These are phyloP conservation scores for Anthracocystis panici-leucophaei DNA, from an alignment of 1,284 basidiomycete genomes.

Conservation along the genomic window DNA sequence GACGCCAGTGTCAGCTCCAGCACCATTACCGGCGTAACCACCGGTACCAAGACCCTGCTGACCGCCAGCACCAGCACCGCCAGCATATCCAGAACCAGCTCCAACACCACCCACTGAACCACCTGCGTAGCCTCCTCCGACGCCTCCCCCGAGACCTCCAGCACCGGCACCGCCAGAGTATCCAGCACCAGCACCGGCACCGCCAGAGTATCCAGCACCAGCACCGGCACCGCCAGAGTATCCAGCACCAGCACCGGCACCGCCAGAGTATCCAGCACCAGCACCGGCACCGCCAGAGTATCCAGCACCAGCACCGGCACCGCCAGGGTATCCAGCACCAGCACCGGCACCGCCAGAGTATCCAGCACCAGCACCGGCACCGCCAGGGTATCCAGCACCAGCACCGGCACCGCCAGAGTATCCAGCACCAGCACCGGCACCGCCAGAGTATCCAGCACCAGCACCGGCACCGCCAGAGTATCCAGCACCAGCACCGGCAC, in stretches of 20 bases:
- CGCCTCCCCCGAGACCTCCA: too few relatives aligned
- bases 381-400: neutral
- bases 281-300: neutral
- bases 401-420: neutral
- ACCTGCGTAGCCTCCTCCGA: too few relatives aligned
- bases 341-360: slow-evolving; percentile 4
- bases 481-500: neutral
- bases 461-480: neutral
- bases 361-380: neutral
- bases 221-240: slow-evolving; percentile 2
- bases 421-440: slow-evolving; percentile 1
- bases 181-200: too few relatives aligned
- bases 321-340: slow-evolving; percentile 7
- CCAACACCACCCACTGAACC: too few relatives aligned
- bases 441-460: slow-evolving; percentile 8
- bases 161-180: too few relatives aligned
- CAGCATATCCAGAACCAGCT: neutral
- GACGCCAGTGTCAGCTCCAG: slow-evolving; percentile 1
- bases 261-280: neutral
- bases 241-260: neutral
- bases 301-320: slow-evolving; percentile 6
- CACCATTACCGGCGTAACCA: neutral
- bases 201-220: slow-evolving; percentile 4
- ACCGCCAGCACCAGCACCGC: neutral
- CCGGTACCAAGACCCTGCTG: slow-evolving; percentile 6